Conservation (phyloP, 2,329 filamentous ascomycete species). For the Fusarium sp. region DNA sequence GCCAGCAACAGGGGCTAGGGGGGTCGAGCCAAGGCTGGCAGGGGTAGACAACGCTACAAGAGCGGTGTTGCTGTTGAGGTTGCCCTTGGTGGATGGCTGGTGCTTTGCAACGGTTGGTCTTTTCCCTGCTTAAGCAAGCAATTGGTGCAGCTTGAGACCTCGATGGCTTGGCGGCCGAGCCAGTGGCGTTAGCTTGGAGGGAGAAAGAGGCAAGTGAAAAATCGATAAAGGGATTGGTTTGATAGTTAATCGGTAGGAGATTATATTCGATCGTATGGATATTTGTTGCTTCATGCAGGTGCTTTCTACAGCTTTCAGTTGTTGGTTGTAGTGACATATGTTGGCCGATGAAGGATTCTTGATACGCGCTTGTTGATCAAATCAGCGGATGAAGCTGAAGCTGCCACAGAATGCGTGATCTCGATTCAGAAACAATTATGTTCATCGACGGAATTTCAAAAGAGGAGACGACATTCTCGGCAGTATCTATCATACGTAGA, state of each 20-base stretch:
- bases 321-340: neutral
- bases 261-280: slow-evolving; percentile 18
- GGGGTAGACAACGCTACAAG: slow-evolving; percentile 2
- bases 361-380: slow-evolving; percentile 8
- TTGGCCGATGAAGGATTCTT: neutral
- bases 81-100: slow-evolving; percentile 24
- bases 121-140: slow-evolving; percentile 39
- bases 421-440: slow-evolving; percentile 5
- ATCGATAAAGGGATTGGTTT: slow-evolving; percentile 24
- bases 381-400: slow-evolving; percentile 6
- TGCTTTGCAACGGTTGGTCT: slow-evolving; percentile 30
- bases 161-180: slow-evolving; percentile 38
- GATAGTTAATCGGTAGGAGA: slow-evolving; percentile 13
- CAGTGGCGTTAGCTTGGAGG: slow-evolving; percentile 38
- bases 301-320: slow-evolving; percentile 15
- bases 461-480: slow-evolving; percentile 12
- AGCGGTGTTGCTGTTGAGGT: slow-evolving; percentile 40
- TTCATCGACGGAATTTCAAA: neutral
- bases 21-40: slow-evolving; percentile 15
- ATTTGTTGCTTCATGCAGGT: slow-evolving; percentile 6
- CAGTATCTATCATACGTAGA: slow-evolving; percentile 17
- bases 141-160: slow-evolving; percentile 40
- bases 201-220: slow-evolving; percentile 28
- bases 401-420: neutral
- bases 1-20: neutral